A percentile compares a stretch with the other conserved stretches of the same genome.
Evolutionary conservation across 495 filamentous ascomycete genomes (phyloP).

Genomic region (Penicillium lividum): DNA sequence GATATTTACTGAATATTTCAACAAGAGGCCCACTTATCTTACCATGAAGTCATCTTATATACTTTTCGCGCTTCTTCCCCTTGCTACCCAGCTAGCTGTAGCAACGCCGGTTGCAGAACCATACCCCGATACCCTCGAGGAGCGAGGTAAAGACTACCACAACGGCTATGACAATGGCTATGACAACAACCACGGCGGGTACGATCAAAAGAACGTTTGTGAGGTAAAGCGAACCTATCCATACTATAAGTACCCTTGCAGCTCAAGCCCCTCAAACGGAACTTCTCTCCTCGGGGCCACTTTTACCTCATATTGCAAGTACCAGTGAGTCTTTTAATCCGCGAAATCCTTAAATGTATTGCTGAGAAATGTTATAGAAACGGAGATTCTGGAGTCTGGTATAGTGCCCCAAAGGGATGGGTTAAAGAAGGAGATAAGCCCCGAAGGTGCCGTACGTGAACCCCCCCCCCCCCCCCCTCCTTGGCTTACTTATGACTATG

Average conservation of each 20-base stretch:
- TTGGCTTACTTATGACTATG: not conserved
- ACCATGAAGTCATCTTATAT: conserved; percentile 13
- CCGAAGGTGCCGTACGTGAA: conserved; percentile 8
- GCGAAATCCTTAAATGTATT: not conserved
- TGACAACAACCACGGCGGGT: not conserved
- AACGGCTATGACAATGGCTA: not conserved
- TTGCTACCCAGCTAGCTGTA: conserved; percentile 1
- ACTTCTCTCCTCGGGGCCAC: conserved; percentile 11
- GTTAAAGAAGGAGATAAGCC: conserved; percentile 15
- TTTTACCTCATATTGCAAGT: conserved; percentile 13
- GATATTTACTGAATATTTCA: not conserved
- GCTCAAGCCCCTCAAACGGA: conserved; percentile 10
- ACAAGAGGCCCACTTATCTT: not conserved
- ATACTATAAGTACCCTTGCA: conserved; percentile 17
- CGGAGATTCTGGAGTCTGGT: conserved; percentile 15
- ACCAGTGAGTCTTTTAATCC: conserved; percentile 11
- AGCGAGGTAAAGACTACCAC: conserved; percentile 5
- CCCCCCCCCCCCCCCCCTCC: not conserved
- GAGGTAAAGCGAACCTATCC: conserved; percentile 13
- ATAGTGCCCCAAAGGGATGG: conserved; percentile 14
- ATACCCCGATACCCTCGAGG: conserved; percentile 6
- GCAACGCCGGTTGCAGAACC: conserved; percentile 8
- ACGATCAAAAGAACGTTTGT: conserved; percentile 8
- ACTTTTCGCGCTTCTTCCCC: conserved; percentile 7
- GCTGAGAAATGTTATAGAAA: conserved; percentile 1